Percentiles rank a stretch among this genome's conserved stretches.
phyloP scores from a whole-genome alignment of 768 basidiomycete species.

The Calocybe cyanea region DNA sequence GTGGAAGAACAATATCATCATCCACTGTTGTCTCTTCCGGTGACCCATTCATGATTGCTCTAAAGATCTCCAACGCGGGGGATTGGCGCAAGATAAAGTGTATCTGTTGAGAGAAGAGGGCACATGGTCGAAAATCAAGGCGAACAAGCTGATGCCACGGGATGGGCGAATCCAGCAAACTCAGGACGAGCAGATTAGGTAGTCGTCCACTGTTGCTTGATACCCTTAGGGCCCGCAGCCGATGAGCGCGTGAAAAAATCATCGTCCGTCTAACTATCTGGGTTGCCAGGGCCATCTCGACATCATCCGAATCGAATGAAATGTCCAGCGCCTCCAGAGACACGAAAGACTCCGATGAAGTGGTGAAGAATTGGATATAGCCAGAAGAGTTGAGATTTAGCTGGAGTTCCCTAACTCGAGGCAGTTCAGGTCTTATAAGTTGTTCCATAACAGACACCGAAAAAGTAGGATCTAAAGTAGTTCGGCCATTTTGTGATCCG shows the following conservation, averaged over 20 bases:
- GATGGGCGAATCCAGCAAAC: background rate
- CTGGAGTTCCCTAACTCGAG: background rate
- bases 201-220: background rate
- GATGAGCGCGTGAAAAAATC: background rate
- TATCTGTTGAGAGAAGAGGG: background rate
- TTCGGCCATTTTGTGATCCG: background rate
- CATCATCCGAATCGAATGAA: background rate
- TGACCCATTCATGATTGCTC: background rate
- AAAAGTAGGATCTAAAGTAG: background rate
- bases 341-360: background rate
- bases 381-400: background rate
- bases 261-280: background rate
- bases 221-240: background rate
- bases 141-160: background rate
- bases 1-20: background rate
- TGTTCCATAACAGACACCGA: background rate
- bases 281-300: background rate
- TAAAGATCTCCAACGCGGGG: background rate
- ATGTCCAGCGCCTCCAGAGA: background rate
- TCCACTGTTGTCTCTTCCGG: background rate
- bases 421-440: background rate
- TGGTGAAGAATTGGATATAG: background rate
- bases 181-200: background rate
- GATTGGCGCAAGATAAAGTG: background rate
- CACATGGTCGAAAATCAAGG: background rate